Evolutionary conservation across 2,329 filamentous ascomycete genomes (phyloP), one percentile per base, ranked within the genome.

Genomic region (Colletotrichum navitas): DNA sequence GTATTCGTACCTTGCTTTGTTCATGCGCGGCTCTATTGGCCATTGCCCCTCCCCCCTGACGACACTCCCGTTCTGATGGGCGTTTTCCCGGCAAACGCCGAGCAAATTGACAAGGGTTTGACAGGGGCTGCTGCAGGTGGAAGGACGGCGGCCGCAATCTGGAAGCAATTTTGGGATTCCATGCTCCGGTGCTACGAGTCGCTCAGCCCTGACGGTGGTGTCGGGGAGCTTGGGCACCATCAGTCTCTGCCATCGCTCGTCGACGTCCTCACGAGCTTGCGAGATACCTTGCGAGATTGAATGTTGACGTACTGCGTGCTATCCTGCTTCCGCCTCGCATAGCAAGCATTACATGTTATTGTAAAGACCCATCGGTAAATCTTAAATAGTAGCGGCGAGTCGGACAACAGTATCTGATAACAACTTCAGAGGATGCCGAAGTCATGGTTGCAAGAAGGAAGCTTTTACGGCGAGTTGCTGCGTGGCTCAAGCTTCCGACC

Each of bases 101-200:
- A 63, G 29, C 58, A 29, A 16, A 21, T 16, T 24, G 26, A 32
- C 49, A 52, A 26, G 49, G 56, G n/a, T n/a, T 12, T 49, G 43
- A 39, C 68, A 71, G 68, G 68, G 69, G 65, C 63, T n/a, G 56
- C 58, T 68, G 69, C 69, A 61, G 65, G 59, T 60, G 32, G 61
- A 63, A 64, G 52, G 69, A 45, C 51, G 65, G 47, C 45, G 39
- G 52, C 45, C 58, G 34, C 51, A n/a, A 59, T 32, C 36, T 29
- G 21, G n/a, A 61, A 24, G 21, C 43, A 61, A 43, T 12, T 34
- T 34, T 49, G 39, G 18, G 56, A 32, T 26, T 21, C n/a, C 21
- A 12, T 36, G 43, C 43, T n/a, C 3, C 21, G 7, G 2, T n/a
- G 21, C 43, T 21, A 21, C 43, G 7, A 45, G 10, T 43, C 3